These are phyloP conservation scores for Nothophoma quercina DNA, from an alignment of 2,329 filamentous ascomycete species.

Conservation along the genomic window DNA sequence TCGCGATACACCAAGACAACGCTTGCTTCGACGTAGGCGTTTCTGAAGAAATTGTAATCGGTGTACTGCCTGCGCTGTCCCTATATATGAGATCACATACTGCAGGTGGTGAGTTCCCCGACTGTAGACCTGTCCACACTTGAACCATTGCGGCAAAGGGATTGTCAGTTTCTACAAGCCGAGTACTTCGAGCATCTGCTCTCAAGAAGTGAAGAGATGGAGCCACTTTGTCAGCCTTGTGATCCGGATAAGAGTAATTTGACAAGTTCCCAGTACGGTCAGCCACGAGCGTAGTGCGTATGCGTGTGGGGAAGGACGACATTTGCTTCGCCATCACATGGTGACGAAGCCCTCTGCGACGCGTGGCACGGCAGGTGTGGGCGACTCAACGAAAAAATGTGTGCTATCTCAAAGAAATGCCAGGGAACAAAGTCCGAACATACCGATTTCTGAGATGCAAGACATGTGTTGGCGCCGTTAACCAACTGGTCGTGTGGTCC, in stretches of 20 bases:
- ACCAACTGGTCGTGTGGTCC: not conserved
- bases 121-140: no score
- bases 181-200: not conserved
- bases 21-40: conserved; percentile 12
- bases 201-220: not conserved
- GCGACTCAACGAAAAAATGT: not conserved
- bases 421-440: not conserved
- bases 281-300: not conserved
- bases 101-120: no score
- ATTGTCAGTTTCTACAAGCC: no score
- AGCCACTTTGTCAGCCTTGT: not conserved
- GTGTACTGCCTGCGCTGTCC: not conserved
- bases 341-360: conserved; percentile 2
- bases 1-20: not conserved
- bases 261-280: not conserved
- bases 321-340: conserved; percentile 14
- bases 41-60: not conserved
- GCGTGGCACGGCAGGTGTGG: conserved; percentile 11
- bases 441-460: no score
- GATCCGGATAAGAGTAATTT: not conserved
- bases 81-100: no score
- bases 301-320: conserved; percentile 9
- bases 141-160: not conserved
- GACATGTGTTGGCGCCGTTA: not conserved
- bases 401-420: not conserved